Conservation (phyloP, 768 basidiomycete genomes). For the Dioszegia hungarica region DNA sequence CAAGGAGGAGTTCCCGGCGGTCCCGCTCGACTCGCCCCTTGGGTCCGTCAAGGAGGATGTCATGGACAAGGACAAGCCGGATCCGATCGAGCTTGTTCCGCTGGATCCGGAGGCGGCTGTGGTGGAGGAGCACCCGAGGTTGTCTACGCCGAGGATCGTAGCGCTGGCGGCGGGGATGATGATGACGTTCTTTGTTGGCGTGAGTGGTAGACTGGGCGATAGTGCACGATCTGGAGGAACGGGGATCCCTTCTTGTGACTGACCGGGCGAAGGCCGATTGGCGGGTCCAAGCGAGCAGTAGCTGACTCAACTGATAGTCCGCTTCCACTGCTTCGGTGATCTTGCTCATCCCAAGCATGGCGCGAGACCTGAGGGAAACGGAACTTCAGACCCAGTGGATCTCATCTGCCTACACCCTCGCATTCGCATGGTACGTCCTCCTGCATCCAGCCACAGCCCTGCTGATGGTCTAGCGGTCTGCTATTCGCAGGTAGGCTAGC, state of each 20-base stretch:
- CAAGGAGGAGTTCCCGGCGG: too few species aligned
- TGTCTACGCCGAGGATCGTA: not conserved
- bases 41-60: too few species aligned
- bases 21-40: too few species aligned
- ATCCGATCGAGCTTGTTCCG: not conserved
- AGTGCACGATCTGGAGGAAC: too few species aligned
- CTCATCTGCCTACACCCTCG: constrained; percentile 3
- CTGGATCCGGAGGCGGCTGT: too few species aligned
- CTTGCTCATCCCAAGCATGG: constrained; percentile 11
- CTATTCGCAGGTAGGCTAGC: constrained; percentile 28
- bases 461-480: constrained; percentile 12
- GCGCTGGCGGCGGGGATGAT: not conserved
- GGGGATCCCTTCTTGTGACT: too few species aligned
- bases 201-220: too few species aligned
- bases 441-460: too few species aligned
- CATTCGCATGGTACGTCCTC: constrained; percentile 19
- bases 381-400: constrained; percentile 11
- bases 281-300: not conserved
- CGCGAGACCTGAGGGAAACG: constrained; percentile 10
- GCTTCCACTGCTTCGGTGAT: not conserved
- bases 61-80: too few species aligned
- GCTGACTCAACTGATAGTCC: constrained; percentile 1
- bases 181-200: constrained; percentile 2
- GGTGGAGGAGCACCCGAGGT: too few species aligned
- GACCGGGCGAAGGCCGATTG: too few species aligned